Percentiles rank a stretch among this genome's conserved stretches.
Evolutionary conservation across 2,329 filamentous ascomycete genomes (phyloP).

Genomic region (Ascochyta rabiei): DNA sequence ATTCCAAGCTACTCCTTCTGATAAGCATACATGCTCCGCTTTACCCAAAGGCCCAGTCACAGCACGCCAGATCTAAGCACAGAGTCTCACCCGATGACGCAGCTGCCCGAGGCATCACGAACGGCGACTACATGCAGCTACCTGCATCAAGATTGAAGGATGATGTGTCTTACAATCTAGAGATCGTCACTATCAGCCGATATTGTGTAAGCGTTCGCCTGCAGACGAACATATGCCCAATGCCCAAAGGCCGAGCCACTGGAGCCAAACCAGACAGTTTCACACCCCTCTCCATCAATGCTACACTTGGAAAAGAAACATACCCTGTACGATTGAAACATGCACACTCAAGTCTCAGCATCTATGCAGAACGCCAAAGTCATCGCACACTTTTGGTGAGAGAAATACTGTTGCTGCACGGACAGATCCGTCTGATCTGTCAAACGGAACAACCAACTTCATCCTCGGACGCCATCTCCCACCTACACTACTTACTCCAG

Average conservation of each 20-base stretch:
- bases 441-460: neutral
- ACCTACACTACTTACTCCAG: too few relatives aligned
- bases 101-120: neutral
- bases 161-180: neutral
- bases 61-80: neutral
- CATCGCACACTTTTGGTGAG: neutral
- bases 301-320: neutral
- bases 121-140: neutral
- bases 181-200: neutral
- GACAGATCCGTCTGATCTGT: neutral
- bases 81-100: neutral
- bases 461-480: too few relatives aligned
- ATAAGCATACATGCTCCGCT: neutral
- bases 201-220: slow-evolving; percentile 5
- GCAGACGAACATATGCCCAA: slow-evolving; percentile 19
- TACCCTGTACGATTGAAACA: neutral
- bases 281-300: neutral
- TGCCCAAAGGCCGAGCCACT: slow-evolving; percentile 20
- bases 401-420: neutral
- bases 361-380: neutral
- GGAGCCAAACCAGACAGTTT: slow-evolving; percentile 1
- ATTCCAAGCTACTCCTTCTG: neutral
- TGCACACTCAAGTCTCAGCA: neutral
- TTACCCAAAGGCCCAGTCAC: neutral
- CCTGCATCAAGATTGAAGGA: neutral